These are phyloP conservation scores for Diplosphaera chodatii DNA, from an alignment of 139 green algal genomes.

Conservation along the genomic window DNA sequence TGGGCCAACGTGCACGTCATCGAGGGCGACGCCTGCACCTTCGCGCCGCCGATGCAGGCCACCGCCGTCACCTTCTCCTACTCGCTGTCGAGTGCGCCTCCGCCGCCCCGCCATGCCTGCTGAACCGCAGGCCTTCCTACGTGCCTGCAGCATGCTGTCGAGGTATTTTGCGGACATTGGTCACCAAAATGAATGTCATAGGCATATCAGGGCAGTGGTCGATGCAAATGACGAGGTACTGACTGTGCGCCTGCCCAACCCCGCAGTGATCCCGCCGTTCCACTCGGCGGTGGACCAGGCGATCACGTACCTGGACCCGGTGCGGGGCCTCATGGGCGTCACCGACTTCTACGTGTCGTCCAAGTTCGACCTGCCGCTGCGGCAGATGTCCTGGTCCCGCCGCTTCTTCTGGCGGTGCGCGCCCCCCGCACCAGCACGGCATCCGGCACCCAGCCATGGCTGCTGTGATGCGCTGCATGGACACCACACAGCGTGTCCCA, in stretches of 20 bases:
- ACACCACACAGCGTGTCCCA: too few relatives aligned
- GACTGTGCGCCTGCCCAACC: too few relatives aligned
- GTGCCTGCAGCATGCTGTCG: too few relatives aligned
- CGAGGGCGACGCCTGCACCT: slow-evolving; percentile 88
- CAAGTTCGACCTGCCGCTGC: slow-evolving; percentile 90
- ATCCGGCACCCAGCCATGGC: not conserved
- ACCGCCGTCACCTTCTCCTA: slow-evolving; percentile 97
- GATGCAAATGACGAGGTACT: too few relatives aligned
- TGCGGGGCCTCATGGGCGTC: slow-evolving; percentile 81
- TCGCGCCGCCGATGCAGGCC: slow-evolving; percentile 55
- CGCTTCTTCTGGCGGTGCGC: slow-evolving; percentile 92
- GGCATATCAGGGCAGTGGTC: too few relatives aligned
- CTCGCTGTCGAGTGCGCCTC: slow-evolving; percentile 81
- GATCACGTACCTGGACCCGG: slow-evolving; percentile 65
- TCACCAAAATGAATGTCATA: too few relatives aligned
- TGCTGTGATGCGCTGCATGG: not conserved
- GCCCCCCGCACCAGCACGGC: slow-evolving; percentile 2
- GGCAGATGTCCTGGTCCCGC: slow-evolving; percentile 79
- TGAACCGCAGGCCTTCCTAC: too few relatives aligned
- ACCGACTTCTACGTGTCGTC: slow-evolving; percentile 88
- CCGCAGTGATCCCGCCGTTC: slow-evolving; percentile 96
- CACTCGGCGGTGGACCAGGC: slow-evolving; percentile 84
- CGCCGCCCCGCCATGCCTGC: too few relatives aligned
- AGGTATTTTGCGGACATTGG: too few relatives aligned
- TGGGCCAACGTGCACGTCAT: slow-evolving; percentile 94